Conservation (phyloP, 768 basidiomycete species). For the Lentinula detonsa region DNA sequence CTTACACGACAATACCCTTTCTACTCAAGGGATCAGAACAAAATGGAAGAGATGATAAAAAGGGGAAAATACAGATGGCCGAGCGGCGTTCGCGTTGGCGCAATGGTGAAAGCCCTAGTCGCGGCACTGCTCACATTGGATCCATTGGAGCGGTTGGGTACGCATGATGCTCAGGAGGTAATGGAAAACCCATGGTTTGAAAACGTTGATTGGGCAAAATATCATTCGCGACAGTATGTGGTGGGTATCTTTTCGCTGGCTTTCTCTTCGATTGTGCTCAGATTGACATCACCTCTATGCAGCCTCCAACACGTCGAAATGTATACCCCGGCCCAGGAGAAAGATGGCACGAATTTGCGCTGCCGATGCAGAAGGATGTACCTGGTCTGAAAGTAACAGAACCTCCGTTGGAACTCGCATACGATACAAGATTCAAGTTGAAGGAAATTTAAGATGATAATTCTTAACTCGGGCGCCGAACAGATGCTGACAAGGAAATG, state of each 20-base stretch:
- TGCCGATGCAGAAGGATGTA: slow-evolving; percentile 29
- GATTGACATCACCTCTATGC: not conserved
- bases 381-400: slow-evolving; percentile 31
- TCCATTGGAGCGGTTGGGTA: slow-evolving; percentile 33
- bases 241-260: slow-evolving; percentile 25
- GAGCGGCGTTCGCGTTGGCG: slow-evolving; percentile 24
- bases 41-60: slow-evolving; percentile 21
- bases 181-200: slow-evolving; percentile 38
- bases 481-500: too few species aligned
- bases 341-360: slow-evolving; percentile 29
- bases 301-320: slow-evolving; percentile 4
- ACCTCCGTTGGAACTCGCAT: slow-evolving; percentile 26
- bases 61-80: slow-evolving; percentile 34
- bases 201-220: slow-evolving; percentile 40
- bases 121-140: slow-evolving; percentile 31
- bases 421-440: slow-evolving; percentile 27
- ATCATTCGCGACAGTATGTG: slow-evolving; percentile 34
- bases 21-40: slow-evolving; percentile 18
- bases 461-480: too few species aligned
- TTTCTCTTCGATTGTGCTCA: not conserved
- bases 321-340: slow-evolving; percentile 32
- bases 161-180: slow-evolving; percentile 25
- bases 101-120: slow-evolving; percentile 36
- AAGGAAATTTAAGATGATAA: not conserved
- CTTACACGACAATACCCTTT: slow-evolving; percentile 27